Base-by-base conservation (phyloP, 176 grass and related monocot genomes). In the Carex parvula region DNA sequence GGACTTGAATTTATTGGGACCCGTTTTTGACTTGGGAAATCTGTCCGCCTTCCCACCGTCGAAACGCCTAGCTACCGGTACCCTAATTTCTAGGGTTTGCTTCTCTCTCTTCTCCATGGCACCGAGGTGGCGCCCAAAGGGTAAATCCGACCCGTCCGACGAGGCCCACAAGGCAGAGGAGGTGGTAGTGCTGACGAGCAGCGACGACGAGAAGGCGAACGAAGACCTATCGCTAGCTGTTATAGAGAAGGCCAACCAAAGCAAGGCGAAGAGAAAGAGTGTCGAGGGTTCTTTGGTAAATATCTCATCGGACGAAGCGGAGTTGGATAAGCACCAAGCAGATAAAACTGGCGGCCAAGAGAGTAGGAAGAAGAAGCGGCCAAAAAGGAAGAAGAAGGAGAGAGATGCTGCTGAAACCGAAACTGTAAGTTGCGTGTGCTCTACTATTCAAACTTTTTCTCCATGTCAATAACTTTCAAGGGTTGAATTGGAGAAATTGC, bases 191-290 rank as follows among this genome's bases (percentile, higher is more conserved):
- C 2, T 76, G 58, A 42, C 60, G 74, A 88, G 90, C 46, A 91
- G 86, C 8, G 92, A 90, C 6, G 92, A 97, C 3, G 94, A 94
- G 48, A 89, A 92, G 8, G 72, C 89, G 26, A 99, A 99, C 90
- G 88, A 92, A 86, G 96, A 99, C 71, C 91, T 99, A 70, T 93
- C 79, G 54, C 86, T 99, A 12, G 93, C 92, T 59, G 90, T 99
- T 85, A 11, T 99, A 29, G 88, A 87, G 80, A 87, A 86, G 83
- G 88, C 89, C 71, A 83, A 87, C 70, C 77, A 81, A 80, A 82
- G 85, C 61, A 73, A 82, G 58, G 83, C 46, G 16, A 84, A 87
- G 59, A 81, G 89, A 64, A 73, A 84, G 84, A 78, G 39, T 10
- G n/a, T 17, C 5, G 52, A 20, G 8, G 71, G 56, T 53, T n/a